A percentile compares a stretch with the other conserved stretches of the same genome.
phyloP scores from a whole-genome alignment of 2,329 filamentous ascomycete species.

The Aspergillus versicolor region DNA sequence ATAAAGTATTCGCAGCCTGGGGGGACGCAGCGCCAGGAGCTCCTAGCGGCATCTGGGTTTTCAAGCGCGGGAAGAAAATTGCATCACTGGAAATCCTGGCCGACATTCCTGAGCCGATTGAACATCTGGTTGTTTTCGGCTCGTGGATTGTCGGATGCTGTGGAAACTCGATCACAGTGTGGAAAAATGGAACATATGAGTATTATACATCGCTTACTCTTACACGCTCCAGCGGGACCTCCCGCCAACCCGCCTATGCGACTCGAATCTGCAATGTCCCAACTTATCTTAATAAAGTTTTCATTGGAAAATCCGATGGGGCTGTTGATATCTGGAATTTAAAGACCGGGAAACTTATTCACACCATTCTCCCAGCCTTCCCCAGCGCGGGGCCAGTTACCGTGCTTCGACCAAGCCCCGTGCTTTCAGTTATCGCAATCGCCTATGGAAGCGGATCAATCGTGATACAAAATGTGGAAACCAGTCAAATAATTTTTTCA shows the following conservation, averaged over 20 bases:
- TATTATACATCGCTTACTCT: conserved; percentile 81
- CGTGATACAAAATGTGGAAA: conserved; percentile 76
- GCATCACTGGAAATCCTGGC: conserved; percentile 69
- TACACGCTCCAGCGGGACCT: conserved; percentile 56
- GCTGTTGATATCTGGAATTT: conserved; percentile 97
- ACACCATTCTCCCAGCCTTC: conserved; percentile 78
- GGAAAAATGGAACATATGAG: conserved; percentile 79
- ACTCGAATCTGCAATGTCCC: conserved; percentile 84
- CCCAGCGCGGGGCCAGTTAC: conserved; percentile 77
- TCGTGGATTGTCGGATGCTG: conserved; percentile 86
- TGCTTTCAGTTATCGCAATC: conserved; percentile 80
- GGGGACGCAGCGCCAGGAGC: conserved; percentile 54
- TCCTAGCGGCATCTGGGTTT: conserved; percentile 76
- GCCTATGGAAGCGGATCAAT: conserved; percentile 79
- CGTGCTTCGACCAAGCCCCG: conserved; percentile 79
- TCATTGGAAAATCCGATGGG: conserved; percentile 83
- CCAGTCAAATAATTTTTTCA: conserved; percentile 70
- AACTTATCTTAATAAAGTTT: conserved; percentile 93
- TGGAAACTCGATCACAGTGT: conserved; percentile 76
- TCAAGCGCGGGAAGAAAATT: conserved; percentile 84
- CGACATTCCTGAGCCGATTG: conserved; percentile 66
- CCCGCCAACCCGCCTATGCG: conserved; percentile 67
- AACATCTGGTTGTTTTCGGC: conserved; percentile 78
- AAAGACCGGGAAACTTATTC: conserved; percentile 84
- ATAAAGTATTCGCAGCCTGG: conserved; percentile 87